Percentiles rank a stretch among this genome's conserved stretches.
These are phyloP conservation scores for Xylariales sp. DNA, from an alignment of 2,329 filamentous ascomycete species.

Conservation along the genomic window DNA sequence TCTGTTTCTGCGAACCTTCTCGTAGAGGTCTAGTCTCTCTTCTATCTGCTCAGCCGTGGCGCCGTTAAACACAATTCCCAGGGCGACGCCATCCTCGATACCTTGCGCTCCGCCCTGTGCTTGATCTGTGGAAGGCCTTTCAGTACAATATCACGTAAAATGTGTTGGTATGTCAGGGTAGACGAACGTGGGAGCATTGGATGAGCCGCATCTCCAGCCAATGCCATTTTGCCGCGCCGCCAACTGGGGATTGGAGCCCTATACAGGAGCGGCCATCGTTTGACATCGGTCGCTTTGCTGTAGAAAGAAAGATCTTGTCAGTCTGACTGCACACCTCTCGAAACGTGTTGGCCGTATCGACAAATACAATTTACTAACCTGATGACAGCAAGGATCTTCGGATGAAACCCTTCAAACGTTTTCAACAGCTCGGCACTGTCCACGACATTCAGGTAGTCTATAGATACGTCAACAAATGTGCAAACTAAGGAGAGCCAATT, in stretches of 20 bases:
- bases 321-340: slow-evolving; percentile 17
- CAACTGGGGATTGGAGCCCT: slow-evolving; percentile 26
- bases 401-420: slow-evolving; percentile 22
- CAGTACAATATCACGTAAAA: not conserved
- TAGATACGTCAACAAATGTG: not conserved
- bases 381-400: slow-evolving; percentile 19
- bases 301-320: slow-evolving; percentile 12
- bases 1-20: slow-evolving; percentile 17
- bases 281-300: slow-evolving; percentile 29
- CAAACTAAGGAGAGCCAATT: not conserved
- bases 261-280: slow-evolving; percentile 30
- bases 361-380: too few relatives aligned
- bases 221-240: slow-evolving; percentile 23
- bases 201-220: slow-evolving; percentile 33
- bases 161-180: not conserved
- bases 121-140: slow-evolving; percentile 23
- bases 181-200: slow-evolving; percentile 32
- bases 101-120: slow-evolving; percentile 31
- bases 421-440: slow-evolving; percentile 22
- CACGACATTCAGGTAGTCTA: slow-evolving; percentile 27
- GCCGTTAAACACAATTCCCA: slow-evolving; percentile 23
- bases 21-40: slow-evolving; percentile 18
- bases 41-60: slow-evolving; percentile 15
- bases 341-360: too few relatives aligned
- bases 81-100: slow-evolving; percentile 29